A percentile compares a stretch with the other conserved stretches of the same genome.
Conservation (phyloP, 2,329 filamentous ascomycete species). For the Claviceps arundinis region DNA sequence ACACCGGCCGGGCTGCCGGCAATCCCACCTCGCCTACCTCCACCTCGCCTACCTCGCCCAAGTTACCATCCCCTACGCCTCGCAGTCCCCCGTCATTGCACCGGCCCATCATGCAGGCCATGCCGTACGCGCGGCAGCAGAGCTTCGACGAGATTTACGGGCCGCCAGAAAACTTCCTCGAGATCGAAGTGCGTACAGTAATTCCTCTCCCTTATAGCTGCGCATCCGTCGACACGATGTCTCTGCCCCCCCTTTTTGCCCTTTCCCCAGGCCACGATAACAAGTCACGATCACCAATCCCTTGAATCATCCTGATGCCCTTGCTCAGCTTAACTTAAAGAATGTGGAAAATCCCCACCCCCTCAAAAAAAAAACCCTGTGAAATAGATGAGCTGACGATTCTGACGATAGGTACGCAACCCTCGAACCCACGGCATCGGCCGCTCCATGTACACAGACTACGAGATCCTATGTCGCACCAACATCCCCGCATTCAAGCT, state of each 20-base stretch:
- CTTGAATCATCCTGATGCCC: neutral
- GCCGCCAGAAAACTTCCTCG: constrained; percentile 94
- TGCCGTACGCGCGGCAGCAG: constrained; percentile 69
- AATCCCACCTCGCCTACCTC: constrained; percentile 6
- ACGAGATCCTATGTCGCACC: constrained; percentile 93
- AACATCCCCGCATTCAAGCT: constrained; percentile 99
- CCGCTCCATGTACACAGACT: constrained; percentile 95
- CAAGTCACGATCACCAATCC: neutral
- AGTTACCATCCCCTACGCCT: constrained; percentile 12
- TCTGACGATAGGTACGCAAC: constrained; percentile 58
- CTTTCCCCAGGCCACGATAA: neutral
- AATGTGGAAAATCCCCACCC: neutral
- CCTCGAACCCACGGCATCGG: constrained; percentile 91
- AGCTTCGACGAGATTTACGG: constrained; percentile 99
- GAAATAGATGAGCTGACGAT: no score
- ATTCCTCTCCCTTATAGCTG: neutral
- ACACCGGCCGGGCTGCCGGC: constrained; percentile 19
- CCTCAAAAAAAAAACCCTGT: neutral
- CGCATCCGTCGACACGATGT: neutral
- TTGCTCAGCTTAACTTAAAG: neutral
- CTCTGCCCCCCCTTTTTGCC: neutral
- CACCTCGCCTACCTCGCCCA: constrained; percentile 5
- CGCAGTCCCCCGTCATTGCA: constrained; percentile 23
- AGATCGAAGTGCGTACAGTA: constrained; percentile 63
- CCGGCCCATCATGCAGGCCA: constrained; percentile 48